A percentile compares a stretch with the other conserved stretches of the same genome.
Evolutionary conservation across 495 filamentous ascomycete genomes (phyloP).

Genomic region (Hypoxylon intermedium): DNA sequence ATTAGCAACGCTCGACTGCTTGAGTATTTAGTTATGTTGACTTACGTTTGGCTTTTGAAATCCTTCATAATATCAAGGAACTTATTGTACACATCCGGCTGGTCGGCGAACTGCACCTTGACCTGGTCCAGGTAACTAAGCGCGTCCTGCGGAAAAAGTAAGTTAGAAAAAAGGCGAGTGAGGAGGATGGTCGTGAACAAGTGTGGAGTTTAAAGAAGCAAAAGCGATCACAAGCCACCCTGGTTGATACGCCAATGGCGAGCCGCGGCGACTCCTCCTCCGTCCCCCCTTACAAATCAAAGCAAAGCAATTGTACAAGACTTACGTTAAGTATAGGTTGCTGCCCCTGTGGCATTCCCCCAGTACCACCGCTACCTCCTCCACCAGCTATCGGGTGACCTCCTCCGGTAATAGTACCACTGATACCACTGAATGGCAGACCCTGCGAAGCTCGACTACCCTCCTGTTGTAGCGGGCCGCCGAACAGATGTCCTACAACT

Average conservation of each 20-base stretch:
- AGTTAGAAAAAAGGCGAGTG: conserved; percentile 35
- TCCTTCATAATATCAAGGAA: conserved; percentile 99
- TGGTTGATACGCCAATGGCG: too few species aligned
- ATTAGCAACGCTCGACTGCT: too few species aligned
- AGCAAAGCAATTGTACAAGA: too few species aligned
- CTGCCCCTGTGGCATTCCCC: conserved; percentile 75
- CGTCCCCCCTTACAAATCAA: too few species aligned
- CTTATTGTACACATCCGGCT: conserved; percentile 96
- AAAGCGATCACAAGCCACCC: too few species aligned
- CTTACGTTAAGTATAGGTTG: conserved; percentile 93
- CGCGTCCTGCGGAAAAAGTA: conserved; percentile 70
- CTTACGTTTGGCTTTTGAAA: conserved; percentile 96
- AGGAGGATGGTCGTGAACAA: too few species aligned
- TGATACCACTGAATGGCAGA: conserved; percentile 50
- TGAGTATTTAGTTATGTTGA: conserved; percentile 24
- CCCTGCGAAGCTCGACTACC: conserved; percentile 54
- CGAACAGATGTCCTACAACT: conserved; percentile 51
- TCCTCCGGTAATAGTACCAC: conserved; percentile 31
- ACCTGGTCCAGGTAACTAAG: conserved; percentile 98
- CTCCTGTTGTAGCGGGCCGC: conserved; percentile 59
- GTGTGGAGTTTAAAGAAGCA: too few species aligned
- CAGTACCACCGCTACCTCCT: conserved; percentile 28
- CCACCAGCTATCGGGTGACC: conserved; percentile 48
- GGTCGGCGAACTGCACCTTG: conserved; percentile 96
- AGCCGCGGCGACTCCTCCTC: too few species aligned